These are phyloP conservation scores for Zalaria sp. DNA, from an alignment of 2,329 filamentous ascomycete genomes.

Conservation along the genomic window DNA sequence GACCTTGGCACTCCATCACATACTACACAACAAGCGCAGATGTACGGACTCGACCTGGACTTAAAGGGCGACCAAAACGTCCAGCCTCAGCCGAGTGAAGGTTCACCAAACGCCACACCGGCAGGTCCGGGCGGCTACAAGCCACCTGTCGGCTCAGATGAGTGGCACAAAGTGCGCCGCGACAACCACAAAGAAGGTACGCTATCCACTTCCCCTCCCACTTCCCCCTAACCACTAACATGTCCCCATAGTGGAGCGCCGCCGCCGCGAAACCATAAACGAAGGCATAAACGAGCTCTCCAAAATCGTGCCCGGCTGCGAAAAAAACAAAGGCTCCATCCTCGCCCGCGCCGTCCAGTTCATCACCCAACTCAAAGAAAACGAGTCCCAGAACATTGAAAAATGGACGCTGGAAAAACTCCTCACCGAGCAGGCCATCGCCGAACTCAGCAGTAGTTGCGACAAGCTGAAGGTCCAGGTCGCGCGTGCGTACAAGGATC, in stretches of 20 bases:
- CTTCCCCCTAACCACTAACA: conserved; percentile 4
- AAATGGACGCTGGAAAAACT: conserved; percentile 89
- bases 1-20: conserved; percentile 7
- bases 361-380: conserved; percentile 87
- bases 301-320: conserved; percentile 92
- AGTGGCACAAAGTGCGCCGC: conserved; percentile 95
- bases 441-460: conserved; percentile 73
- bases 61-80: conserved; percentile 9
- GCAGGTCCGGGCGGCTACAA: conserved; percentile 32
- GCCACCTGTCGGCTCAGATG: conserved; percentile 84
- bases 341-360: conserved; percentile 86
- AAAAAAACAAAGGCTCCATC: conserved; percentile 98
- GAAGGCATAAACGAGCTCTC: conserved; percentile 97
- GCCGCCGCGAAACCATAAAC: conserved; percentile 94
- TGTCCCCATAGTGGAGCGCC: conserved; percentile 62
- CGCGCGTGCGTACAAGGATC: conserved; percentile 62
- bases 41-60: conserved; percentile 5
- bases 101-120: conserved; percentile 2
- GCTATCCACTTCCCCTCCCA: conserved; percentile 13
- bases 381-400: conserved; percentile 85
- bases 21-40: conserved; percentile 7
- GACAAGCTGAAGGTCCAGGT: conserved; percentile 75
- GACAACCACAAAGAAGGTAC: conserved; percentile 98
- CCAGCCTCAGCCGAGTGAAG: conserved; percentile 15
- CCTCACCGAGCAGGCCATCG: conserved; percentile 75